Conservation (phyloP, 768 basidiomycete genomes). For the Polyporus arcularius region DNA sequence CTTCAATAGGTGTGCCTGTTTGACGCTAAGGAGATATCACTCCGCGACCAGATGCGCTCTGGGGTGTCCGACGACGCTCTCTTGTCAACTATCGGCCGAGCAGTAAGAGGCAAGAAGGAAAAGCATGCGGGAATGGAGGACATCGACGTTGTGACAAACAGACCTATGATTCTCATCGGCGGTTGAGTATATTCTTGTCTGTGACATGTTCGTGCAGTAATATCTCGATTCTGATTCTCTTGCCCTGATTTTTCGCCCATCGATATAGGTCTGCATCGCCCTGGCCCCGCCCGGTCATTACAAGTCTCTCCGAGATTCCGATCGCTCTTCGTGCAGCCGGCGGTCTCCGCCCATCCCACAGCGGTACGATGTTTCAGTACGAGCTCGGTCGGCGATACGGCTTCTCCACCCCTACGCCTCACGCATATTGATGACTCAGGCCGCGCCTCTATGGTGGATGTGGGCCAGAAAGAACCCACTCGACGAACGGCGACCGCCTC, state of each 20-base stretch:
- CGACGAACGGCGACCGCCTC: slow-evolving; percentile 72
- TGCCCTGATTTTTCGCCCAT: slow-evolving; percentile 9
- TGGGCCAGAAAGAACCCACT: slow-evolving; percentile 61
- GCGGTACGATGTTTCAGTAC: slow-evolving; percentile 19
- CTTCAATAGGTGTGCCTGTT: slow-evolving; percentile 74
- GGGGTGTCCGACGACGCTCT: slow-evolving; percentile 67
- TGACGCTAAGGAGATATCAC: slow-evolving; percentile 79
- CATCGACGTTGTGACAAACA: slow-evolving; percentile 74
- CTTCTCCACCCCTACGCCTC: slow-evolving; percentile 32
- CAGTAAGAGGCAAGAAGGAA: slow-evolving; percentile 71
- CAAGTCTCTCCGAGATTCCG: slow-evolving; percentile 8
- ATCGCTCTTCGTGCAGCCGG: background rate
- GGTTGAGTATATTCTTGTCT: slow-evolving; percentile 65
- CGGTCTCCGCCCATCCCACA: background rate
- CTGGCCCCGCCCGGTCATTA: slow-evolving; percentile 7
- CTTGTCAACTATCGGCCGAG: slow-evolving; percentile 58
- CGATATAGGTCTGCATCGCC: slow-evolving; percentile 15
- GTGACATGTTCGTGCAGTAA: slow-evolving; percentile 11
- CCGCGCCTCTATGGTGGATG: slow-evolving; percentile 82
- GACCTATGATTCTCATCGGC: slow-evolving; percentile 92
- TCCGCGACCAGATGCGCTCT: slow-evolving; percentile 71
- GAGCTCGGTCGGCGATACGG: slow-evolving; percentile 13
- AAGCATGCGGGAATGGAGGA: slow-evolving; percentile 85
- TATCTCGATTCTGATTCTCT: slow-evolving; percentile 15
- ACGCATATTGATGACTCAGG: slow-evolving; percentile 78